Evolutionary conservation across 2,329 filamentous ascomycete species (phyloP).

Genomic region (Stachybotrys echinatus): DNA sequence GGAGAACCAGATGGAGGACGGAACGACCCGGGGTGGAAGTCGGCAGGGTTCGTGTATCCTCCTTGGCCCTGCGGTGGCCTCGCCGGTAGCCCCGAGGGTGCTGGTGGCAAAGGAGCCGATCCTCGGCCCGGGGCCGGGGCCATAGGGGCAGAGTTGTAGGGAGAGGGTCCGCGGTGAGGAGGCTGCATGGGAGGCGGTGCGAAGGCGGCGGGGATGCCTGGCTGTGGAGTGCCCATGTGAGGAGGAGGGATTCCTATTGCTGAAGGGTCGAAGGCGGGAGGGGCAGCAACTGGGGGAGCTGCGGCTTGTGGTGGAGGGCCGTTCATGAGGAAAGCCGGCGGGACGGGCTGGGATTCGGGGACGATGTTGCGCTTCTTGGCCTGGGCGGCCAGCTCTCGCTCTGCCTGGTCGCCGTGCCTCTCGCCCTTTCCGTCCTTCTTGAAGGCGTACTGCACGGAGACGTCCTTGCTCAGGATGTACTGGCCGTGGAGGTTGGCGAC

Average conservation of each 20-base stretch:
- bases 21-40: conserved; percentile 40
- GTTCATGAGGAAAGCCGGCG: conserved; percentile 60
- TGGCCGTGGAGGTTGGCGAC: conserved; percentile 92
- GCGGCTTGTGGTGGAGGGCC: conserved; percentile 17
- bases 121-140: conserved; percentile 20
- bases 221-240: conserved; percentile 21
- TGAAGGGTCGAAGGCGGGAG: conserved; percentile 28
- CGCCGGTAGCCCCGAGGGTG: conserved; percentile 45
- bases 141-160: conserved; percentile 22
- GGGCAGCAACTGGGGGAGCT: conserved; percentile 7
- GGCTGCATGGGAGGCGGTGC: conserved; percentile 15
- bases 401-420: conserved; percentile 88
- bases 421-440: conserved; percentile 99
- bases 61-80: conserved; percentile 41
- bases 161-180: conserved; percentile 26
- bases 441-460: conserved; percentile 96
- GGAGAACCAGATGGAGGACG: conserved; percentile 32
- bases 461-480: conserved; percentile 94
- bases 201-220: conserved; percentile 31
- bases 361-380: conserved; percentile 92
- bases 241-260: conserved; percentile 17
- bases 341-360: conserved; percentile 70
- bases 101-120: conserved; percentile 37
- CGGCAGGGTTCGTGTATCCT: conserved; percentile 40
- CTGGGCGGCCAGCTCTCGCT: conserved; percentile 84